These are phyloP conservation scores for Aspergillus fumigatus DNA, from an alignment of 2,329 filamentous ascomycete species.

Conservation along the genomic window DNA sequence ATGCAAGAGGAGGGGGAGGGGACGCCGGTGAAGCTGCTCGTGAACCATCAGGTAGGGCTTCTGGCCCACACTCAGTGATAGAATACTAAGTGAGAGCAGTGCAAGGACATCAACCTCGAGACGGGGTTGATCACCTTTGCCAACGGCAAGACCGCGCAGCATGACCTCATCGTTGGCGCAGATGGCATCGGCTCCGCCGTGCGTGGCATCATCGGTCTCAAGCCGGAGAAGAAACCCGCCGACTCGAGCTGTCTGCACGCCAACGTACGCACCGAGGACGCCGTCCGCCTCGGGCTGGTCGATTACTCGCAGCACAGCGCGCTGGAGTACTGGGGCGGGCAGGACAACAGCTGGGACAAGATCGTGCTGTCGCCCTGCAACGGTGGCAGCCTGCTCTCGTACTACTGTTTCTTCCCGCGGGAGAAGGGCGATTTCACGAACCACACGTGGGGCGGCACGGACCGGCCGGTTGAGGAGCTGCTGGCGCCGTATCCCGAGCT, in stretches of 20 bases:
- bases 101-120: slow-evolving; percentile 50
- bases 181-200: slow-evolving; percentile 66
- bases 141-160: slow-evolving; percentile 47
- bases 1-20: slow-evolving; percentile 51
- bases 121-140: slow-evolving; percentile 49
- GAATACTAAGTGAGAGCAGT: slow-evolving; percentile 25
- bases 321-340: slow-evolving; percentile 67
- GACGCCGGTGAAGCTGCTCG: slow-evolving; percentile 48
- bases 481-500: slow-evolving; percentile 58
- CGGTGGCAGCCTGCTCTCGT: slow-evolving; percentile 59
- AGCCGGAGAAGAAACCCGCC: slow-evolving; percentile 55
- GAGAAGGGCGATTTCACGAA: slow-evolving; percentile 56
- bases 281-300: slow-evolving; percentile 68
- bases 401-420: slow-evolving; percentile 66
- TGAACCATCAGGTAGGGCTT: slow-evolving; percentile 51
- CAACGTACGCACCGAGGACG: slow-evolving; percentile 75
- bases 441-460: slow-evolving; percentile 56
- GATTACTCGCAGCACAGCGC: slow-evolving; percentile 59
- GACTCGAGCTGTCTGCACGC: slow-evolving; percentile 60
- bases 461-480: slow-evolving; percentile 53
- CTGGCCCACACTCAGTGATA: background rate
- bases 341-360: slow-evolving; percentile 59
- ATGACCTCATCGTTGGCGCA: slow-evolving; percentile 60
- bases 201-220: slow-evolving; percentile 59
- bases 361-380: slow-evolving; percentile 68